Evolutionary conservation across 768 basidiomycete genomes (phyloP).

Genomic region (Collybia sp.): DNA sequence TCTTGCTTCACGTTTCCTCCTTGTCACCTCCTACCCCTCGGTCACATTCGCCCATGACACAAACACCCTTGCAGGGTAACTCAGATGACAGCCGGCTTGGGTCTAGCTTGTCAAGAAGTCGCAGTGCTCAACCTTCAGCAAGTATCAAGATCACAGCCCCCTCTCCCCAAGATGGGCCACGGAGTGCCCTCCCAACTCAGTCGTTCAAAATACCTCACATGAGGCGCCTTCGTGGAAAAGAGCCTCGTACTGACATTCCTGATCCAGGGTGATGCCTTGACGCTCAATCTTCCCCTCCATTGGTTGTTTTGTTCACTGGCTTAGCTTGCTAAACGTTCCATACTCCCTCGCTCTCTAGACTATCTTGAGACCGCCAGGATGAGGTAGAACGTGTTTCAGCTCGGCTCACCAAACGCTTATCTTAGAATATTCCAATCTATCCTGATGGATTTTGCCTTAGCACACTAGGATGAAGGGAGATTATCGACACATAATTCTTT

Average conservation of each 20-base stretch:
- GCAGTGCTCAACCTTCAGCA: conserved; percentile 47
- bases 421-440: too few species aligned
- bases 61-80: conserved; percentile 21
- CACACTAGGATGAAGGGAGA: too few species aligned
- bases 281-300: too few species aligned
- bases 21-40: conserved; percentile 57
- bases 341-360: too few species aligned
- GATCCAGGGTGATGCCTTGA: conserved; percentile 11
- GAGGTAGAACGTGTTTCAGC: too few species aligned
- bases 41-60: conserved; percentile 57
- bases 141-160: conserved; percentile 30
- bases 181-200: conserved; percentile 32
- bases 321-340: too few species aligned
- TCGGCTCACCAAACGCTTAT: too few species aligned
- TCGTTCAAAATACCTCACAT: conserved; percentile 12
- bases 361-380: too few species aligned
- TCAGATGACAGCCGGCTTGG: conserved; percentile 45
- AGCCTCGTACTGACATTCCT: conserved; percentile 4
- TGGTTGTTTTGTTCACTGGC: too few species aligned
- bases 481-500: too few species aligned
- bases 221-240: conserved; percentile 9
- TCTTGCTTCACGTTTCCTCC: conserved; percentile 81
- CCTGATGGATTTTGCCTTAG: too few species aligned
- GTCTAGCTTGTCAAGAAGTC: conserved; percentile 54
- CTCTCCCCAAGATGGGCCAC: conserved; percentile 36